Evolutionary conservation across 2,329 filamentous ascomycete genomes (phyloP).

Genomic region (Aspergillus persii): DNA sequence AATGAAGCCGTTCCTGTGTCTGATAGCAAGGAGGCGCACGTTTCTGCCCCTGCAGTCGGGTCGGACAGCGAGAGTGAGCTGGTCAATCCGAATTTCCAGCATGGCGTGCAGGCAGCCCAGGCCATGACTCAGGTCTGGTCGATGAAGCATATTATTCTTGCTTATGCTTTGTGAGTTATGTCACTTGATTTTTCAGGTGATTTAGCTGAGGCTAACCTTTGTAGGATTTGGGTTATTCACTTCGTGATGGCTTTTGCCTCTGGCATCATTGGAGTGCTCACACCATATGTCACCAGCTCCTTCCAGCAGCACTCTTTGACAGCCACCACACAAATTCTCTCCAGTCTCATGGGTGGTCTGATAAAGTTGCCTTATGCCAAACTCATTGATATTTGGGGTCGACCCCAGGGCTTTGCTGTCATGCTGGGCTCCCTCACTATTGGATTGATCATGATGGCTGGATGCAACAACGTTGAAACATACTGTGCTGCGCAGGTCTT

Average conservation of each 20-base stretch:
- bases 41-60: neutral
- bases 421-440: conserved; percentile 48
- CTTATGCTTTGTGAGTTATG: conserved; percentile 2
- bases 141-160: conserved; percentile 8
- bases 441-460: conserved; percentile 60
- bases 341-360: conserved; percentile 56
- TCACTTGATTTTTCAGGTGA: neutral
- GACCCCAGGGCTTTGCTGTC: conserved; percentile 55
- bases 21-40: neutral
- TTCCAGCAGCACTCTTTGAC: conserved; percentile 7
- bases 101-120: conserved; percentile 16
- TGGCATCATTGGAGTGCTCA: conserved; percentile 2
- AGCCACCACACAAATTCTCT: conserved; percentile 52
- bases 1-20: neutral
- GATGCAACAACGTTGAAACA: conserved; percentile 57
- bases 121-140: conserved; percentile 18
- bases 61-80: conserved; percentile 7
- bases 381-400: conserved; percentile 61
- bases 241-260: conserved; percentile 7
- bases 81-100: conserved; percentile 13
- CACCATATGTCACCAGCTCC: conserved; percentile 9
- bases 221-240: conserved; percentile 7
- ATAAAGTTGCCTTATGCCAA: conserved; percentile 62
- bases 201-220: neutral
- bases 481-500: conserved; percentile 64